These are phyloP conservation scores for Ganoderma boninense DNA, from an alignment of 1,284 basidiomycete genomes.

Conservation along the genomic window DNA sequence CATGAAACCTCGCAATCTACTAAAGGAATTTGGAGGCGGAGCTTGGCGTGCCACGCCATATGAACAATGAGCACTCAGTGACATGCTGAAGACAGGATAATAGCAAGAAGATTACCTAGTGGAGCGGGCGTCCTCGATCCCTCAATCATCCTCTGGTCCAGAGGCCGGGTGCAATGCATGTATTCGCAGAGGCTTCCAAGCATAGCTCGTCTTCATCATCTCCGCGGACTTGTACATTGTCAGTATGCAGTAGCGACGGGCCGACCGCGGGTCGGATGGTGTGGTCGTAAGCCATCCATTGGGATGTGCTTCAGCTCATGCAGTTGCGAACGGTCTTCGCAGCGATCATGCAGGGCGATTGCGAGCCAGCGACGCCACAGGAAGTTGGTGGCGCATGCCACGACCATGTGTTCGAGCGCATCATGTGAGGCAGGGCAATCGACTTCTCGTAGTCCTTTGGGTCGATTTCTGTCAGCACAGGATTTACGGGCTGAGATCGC, in stretches of 20 bases:
- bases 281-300: constrained; percentile 49
- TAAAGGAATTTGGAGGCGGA: constrained; percentile 36
- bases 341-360: constrained; percentile 46
- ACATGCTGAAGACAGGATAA: background rate
- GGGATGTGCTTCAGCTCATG: background rate
- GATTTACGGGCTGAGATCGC: constrained; percentile 62
- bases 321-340: background rate
- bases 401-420: background rate
- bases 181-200: constrained; percentile 60
- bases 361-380: constrained; percentile 44
- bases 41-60: constrained; percentile 51
- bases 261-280: constrained; percentile 60
- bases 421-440: background rate
- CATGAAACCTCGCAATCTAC: constrained; percentile 35
- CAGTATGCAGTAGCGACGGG: constrained; percentile 53
- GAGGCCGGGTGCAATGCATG: constrained; percentile 72
- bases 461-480: constrained; percentile 45
- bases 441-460: background rate
- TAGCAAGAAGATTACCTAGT: background rate
- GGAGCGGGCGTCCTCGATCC: background rate
- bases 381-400: constrained; percentile 9
- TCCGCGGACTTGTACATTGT: constrained; percentile 63
- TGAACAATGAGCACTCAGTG: constrained; percentile 25
- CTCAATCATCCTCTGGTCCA: background rate
- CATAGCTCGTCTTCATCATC: constrained; percentile 66